Percentiles rank a stretch among this genome's conserved stretches.
Conservation (phyloP, 2,329 filamentous ascomycete species). For the Pyrenophora tritici-repentis region DNA sequence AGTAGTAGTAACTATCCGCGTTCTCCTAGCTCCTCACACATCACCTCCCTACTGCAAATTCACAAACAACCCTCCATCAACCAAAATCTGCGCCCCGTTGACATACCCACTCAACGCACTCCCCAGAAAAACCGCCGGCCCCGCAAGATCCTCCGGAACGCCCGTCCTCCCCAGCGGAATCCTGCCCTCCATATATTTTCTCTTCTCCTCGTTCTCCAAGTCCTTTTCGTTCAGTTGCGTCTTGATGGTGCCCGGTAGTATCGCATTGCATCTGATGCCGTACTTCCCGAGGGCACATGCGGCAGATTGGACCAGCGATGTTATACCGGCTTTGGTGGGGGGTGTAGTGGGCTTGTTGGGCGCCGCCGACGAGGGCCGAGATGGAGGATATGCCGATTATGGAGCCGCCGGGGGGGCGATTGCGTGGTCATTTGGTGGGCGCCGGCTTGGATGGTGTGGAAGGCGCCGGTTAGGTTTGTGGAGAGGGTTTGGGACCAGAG, state of each 20-base stretch:
- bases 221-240: constrained; percentile 87
- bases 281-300: constrained; percentile 79
- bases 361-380: constrained; percentile 76
- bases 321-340: constrained; percentile 82
- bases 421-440: constrained; percentile 77
- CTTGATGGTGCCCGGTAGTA: constrained; percentile 80
- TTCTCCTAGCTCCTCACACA: no score
- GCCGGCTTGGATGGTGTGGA: constrained; percentile 83
- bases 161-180: constrained; percentile 68
- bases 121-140: constrained; percentile 83
- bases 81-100: constrained; percentile 79
- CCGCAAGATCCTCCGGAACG: constrained; percentile 70
- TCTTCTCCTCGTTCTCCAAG: constrained; percentile 72
- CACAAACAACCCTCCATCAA: constrained; percentile 88
- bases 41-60: constrained; percentile 62
- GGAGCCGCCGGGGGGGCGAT: constrained; percentile 68
- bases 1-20: no score
- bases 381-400: constrained; percentile 80
- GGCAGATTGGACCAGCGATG: constrained; percentile 81
- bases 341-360: constrained; percentile 81
- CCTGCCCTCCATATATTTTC: constrained; percentile 76
- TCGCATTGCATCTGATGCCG: constrained; percentile 78
- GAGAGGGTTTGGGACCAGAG: constrained; percentile 73
- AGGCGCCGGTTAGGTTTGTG: constrained; percentile 87
- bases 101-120: constrained; percentile 65